These are phyloP conservation scores for Nakaseomyces sp. DNA, from an alignment of 1,139 yeast species.

Conservation along the genomic window DNA sequence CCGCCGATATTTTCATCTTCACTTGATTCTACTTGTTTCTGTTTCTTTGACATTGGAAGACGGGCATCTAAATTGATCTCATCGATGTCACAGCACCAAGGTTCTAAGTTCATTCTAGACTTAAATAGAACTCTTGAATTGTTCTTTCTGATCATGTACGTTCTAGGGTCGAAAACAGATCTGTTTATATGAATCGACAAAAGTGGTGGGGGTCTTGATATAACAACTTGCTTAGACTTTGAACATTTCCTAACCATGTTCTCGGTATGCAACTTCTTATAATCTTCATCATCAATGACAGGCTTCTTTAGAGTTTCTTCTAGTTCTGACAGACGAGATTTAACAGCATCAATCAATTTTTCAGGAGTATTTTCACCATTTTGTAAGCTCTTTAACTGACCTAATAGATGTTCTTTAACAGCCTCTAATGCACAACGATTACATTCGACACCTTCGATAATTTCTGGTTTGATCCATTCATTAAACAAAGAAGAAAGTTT, in stretches of 20 bases:
- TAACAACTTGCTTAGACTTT: conserved; percentile 72
- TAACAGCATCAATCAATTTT: conserved; percentile 40
- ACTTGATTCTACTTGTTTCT: conserved; percentile 27
- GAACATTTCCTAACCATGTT: conserved; percentile 67
- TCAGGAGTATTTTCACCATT: conserved; percentile 24
- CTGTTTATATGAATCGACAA: conserved; percentile 81
- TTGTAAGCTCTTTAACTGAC: conserved; percentile 34
- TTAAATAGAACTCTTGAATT: conserved; percentile 78
- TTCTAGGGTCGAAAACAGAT: conserved; percentile 81
- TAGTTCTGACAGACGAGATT: conserved; percentile 46
- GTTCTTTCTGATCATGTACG: conserved; percentile 77
- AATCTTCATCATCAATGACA: conserved; percentile 71
- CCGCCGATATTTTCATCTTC: conserved; percentile 29
- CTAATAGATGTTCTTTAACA: conserved; percentile 44
- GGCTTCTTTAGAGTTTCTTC: conserved; percentile 50
- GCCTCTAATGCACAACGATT: conserved; percentile 75
- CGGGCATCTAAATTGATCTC: conserved; percentile 78
- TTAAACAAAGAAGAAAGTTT: conserved; percentile 50
- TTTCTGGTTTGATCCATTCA: conserved; percentile 73
- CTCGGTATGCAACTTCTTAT: conserved; percentile 63
- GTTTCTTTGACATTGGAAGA: conserved; percentile 58
- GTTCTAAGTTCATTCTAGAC: conserved; percentile 51
- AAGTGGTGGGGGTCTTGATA: conserved; percentile 78
- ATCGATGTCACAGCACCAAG: conserved; percentile 59
- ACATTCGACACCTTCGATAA: conserved; percentile 87